Conservation (phyloP, 768 basidiomycete species). For the Hygrocybe punicea region DNA sequence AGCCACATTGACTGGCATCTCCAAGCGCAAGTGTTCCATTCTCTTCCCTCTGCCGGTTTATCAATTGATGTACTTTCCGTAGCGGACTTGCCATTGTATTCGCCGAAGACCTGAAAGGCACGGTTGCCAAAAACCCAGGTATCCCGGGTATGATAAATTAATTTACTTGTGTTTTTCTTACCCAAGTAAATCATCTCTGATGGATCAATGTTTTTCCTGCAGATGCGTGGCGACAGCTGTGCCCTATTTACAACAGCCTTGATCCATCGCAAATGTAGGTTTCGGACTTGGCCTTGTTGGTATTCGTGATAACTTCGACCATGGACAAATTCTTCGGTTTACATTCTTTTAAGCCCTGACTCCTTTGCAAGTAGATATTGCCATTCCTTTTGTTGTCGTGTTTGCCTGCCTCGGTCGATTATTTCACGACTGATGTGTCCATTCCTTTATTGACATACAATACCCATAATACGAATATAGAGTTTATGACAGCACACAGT, state of each 20-base stretch:
- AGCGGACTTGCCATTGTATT: constrained; percentile 29
- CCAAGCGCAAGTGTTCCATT: constrained; percentile 28
- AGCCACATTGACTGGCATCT: constrained; percentile 58
- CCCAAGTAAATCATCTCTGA: neutral
- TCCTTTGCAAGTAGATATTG: too few relatives aligned
- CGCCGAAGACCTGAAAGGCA: constrained; percentile 20
- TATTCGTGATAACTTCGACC: too few relatives aligned
- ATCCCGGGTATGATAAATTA: neutral
- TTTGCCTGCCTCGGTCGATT: too few relatives aligned
- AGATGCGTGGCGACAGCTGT: constrained; percentile 25
- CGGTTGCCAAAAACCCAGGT: constrained; percentile 4
- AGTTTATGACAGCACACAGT: too few relatives aligned
- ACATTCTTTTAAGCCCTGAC: too few relatives aligned
- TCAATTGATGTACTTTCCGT: neutral
- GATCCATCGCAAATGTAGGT: neutral
- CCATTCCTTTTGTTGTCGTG: too few relatives aligned
- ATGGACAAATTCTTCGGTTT: too few relatives aligned
- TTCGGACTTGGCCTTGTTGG: too few relatives aligned
- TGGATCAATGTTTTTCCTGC: neutral
- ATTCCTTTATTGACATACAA: too few relatives aligned
- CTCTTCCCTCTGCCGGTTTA: neutral
- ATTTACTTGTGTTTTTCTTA: constrained; percentile 6
- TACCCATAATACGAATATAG: too few relatives aligned
- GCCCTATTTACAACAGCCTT: constrained; percentile 25
- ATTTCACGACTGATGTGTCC: too few relatives aligned